Evolutionary conservation across 306 rosid species (phyloP), one percentile per base, ranked within the genome.

Genomic region (Cyamopsis tetragonoloba): DNA sequence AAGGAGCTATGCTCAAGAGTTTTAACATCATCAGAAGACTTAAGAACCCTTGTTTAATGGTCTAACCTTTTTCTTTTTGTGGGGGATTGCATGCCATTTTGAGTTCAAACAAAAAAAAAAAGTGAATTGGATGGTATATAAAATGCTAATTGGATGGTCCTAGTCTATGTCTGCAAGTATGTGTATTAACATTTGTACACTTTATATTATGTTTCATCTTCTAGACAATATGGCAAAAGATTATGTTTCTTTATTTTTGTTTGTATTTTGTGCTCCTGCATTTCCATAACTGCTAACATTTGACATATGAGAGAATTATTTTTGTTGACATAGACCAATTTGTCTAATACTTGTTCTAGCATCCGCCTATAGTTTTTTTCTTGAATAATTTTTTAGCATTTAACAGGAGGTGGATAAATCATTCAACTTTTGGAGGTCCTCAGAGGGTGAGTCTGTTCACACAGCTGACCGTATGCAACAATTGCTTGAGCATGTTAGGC

Each of bases 401-500:
- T 69, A 32, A 67, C 77, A 90, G 96, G 91, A 83, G 62, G 89
- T 83, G 68, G 96, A 87, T 37, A 85, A 80, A 57, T 73, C 85
- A 37, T 85, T 85, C 49, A 41, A 60, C 17, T 62, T 64, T 9
- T 87, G 96, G 95, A 71, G 43, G 59, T 72, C 86, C 51, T 19
- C 66, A 42, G 71, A 69, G 51, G 80, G 76, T 42, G 48, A 76
- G 41, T 0, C 56, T 44, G 10, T 78, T 44, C 86, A 65, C 75
- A 83, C 96, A 17, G 88, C 84, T 41, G 91, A 85, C 23, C 77
- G 85, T 64, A 87, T 85, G 75, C 89, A 85, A 62, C 86, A 83
- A 62, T 72, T 87, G 81, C 91, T 90, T 12, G 95, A 87, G 79
- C 87, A 87, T 72, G 92, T 90, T 38, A 84, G 91, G 79, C 82